Evolutionary conservation across 371 early-diverging fungal species (phyloP).

Genomic region (Chytridiales sp.): DNA sequence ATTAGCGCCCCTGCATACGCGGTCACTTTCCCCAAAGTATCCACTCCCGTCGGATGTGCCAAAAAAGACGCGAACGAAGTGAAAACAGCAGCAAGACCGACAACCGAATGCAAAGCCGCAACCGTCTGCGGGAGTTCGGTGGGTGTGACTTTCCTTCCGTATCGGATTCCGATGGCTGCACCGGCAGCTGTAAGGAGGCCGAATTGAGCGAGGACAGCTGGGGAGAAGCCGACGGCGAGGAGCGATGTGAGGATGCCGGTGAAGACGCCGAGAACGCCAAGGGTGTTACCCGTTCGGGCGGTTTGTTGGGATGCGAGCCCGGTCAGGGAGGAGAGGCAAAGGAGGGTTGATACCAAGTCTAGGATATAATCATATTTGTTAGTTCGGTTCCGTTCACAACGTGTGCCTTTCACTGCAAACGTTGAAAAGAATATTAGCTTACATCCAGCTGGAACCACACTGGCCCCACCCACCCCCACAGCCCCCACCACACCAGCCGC

Average conservation of each 20-base stretch:
- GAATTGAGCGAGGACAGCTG: conserved; percentile 37
- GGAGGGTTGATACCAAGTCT: conserved; percentile 31
- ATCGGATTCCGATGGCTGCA: conserved; percentile 26
- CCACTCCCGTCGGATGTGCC: conserved; percentile 27
- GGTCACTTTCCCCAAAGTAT: conserved; percentile 18
- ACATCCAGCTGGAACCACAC: no score
- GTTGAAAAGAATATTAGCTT: no score
- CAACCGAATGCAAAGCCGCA: conserved; percentile 33
- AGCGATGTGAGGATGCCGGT: conserved; percentile 30
- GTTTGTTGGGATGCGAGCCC: conserved; percentile 34
- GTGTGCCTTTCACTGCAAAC: no score
- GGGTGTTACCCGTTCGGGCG: conserved; percentile 29
- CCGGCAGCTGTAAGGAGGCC: conserved; percentile 30
- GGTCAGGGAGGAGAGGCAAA: conserved; percentile 34
- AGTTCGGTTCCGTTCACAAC: no score
- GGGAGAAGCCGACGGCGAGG: conserved; percentile 21
- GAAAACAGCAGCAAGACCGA: conserved; percentile 37
- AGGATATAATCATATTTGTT: no score
- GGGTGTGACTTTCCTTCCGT: conserved; percentile 32
- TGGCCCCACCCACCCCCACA: conserved; percentile 37
- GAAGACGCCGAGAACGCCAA: conserved; percentile 38
- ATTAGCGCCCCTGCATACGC: conserved; percentile 36
- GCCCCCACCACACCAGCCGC: conserved; percentile 25
- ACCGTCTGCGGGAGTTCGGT: conserved; percentile 40
- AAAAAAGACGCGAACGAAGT: conserved; percentile 25